phyloP scores from a whole-genome alignment of 2,329 filamentous ascomycete species.

The Tolypocladium cylindrosporum region DNA sequence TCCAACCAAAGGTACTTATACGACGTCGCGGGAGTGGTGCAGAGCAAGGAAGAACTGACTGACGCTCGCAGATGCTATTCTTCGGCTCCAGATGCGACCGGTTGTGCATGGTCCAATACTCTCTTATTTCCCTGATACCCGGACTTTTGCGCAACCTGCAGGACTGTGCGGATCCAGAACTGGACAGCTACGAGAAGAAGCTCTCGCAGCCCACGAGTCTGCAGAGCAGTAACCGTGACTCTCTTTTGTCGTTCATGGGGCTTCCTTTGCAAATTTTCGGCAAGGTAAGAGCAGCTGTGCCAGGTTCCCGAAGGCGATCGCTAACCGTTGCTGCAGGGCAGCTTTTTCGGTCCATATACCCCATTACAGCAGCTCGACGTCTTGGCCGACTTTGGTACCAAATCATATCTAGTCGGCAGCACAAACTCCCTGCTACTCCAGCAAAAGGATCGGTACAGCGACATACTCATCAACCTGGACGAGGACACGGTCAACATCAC shows the following conservation, averaged over 20 bases:
- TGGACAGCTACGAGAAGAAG: slow-evolving; percentile 71
- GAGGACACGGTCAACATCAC: slow-evolving; percentile 78
- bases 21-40: background rate
- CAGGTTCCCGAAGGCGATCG: background rate
- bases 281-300: slow-evolving; percentile 43
- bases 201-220: slow-evolving; percentile 72
- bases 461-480: slow-evolving; percentile 93
- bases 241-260: slow-evolving; percentile 87
- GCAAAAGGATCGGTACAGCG: slow-evolving; percentile 91
- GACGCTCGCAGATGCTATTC: slow-evolving; percentile 71
- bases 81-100: slow-evolving; percentile 94
- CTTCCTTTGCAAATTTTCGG: slow-evolving; percentile 91
- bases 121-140: slow-evolving; percentile 87
- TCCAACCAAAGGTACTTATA: slow-evolving; percentile 76
- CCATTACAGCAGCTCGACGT: slow-evolving; percentile 92
- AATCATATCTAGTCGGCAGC: slow-evolving; percentile 94
- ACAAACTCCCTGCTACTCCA: slow-evolving; percentile 91
- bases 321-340: slow-evolving; percentile 47
- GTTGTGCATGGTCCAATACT: slow-evolving; percentile 97
- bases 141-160: slow-evolving; percentile 84
- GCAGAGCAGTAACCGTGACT: slow-evolving; percentile 83
- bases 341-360: slow-evolving; percentile 92
- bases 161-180: slow-evolving; percentile 88
- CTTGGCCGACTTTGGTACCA: slow-evolving; percentile 85
- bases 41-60: background rate